Base-by-base conservation (phyloP, 768 basidiomycete species). In the Mycena olivaceomarginata region DNA sequence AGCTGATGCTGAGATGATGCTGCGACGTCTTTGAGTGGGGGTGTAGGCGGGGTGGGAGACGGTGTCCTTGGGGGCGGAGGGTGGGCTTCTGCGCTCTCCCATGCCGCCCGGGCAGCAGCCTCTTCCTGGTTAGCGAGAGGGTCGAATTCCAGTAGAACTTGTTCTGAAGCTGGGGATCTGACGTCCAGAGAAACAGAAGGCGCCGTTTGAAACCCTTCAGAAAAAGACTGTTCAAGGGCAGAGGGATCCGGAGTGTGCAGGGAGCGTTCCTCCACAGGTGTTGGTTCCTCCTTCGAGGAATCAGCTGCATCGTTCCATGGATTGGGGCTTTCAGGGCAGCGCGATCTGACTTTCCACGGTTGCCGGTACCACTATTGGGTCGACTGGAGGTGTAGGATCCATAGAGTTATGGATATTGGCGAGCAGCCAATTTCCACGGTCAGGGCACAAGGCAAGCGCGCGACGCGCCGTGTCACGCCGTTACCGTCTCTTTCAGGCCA, bases 131-230 rank as follows among this genome's bases (percentile, higher is more conserved):
- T 90, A 0, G 85, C 91, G 31, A 95, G 85, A 18, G 94, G 94
- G 84, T 96, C 94, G 82, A 96, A 95, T 81, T 94, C 91, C 46
- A 85, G 87, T 67, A 95, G 84, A 5, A 93, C 85, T 57, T 91
- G 87, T 65, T 83, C 79, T 6, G 81, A 82, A n/a, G 78, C 70
- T 18, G 73, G 77, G 31, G 79, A 81, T 48, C 77, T 60, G 39
- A 79, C 62, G 20, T 74, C 72, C 11, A 78, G 66, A 18, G 77
- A 53, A n/a, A 37, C 63, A 10, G 75, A 62, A 13, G 78, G 72
- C 51, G 79, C 81, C 18, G 85, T 82, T 65, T 86, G 83, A 43
- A 87, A 82, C 2, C 88, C 88, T 74, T 83, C 83, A 37, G 87
- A 85, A 57, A 88, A 83, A 2, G 86, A 82, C 16, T 87, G 80